Percentiles rank a stretch among this genome's conserved stretches.
phyloP scores from a whole-genome alignment of 805 yeast genomes.

The Sugiyamaella marilandica region DNA sequence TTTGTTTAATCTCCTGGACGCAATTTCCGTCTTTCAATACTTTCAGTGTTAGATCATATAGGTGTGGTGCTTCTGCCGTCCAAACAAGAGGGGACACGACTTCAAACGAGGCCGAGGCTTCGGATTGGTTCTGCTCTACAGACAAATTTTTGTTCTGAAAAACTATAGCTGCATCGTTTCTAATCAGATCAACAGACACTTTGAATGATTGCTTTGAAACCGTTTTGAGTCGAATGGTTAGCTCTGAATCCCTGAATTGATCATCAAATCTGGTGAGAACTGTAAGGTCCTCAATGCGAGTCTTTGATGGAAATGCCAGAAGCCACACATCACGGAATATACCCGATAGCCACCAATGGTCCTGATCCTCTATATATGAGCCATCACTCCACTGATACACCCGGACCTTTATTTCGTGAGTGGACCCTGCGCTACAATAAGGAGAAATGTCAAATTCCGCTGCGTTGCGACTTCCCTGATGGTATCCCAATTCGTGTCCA shows the following conservation, averaged over 20 bases:
- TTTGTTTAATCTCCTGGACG: constrained; percentile 21
- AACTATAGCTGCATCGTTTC: background rate
- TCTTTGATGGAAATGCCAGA: constrained; percentile 25
- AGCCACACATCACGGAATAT: constrained; percentile 36
- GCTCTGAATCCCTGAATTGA: constrained; percentile 7
- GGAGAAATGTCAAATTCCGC: constrained; percentile 31
- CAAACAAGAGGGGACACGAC: constrained; percentile 28
- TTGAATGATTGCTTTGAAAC: too few species aligned
- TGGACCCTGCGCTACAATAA: constrained; percentile 7
- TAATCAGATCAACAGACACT: background rate
- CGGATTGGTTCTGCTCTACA: background rate
- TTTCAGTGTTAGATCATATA: constrained; percentile 26
- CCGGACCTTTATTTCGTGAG: constrained; percentile 21
- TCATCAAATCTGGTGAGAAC: constrained; percentile 16
- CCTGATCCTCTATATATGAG: constrained; percentile 34
- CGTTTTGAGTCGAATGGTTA: background rate
- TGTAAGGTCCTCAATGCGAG: constrained; percentile 30
- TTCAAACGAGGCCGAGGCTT: constrained; percentile 18
- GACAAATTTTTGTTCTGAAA: background rate
- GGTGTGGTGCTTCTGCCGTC: constrained; percentile 36
- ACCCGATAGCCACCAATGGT: constrained; percentile 33
- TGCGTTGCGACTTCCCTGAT: constrained; percentile 33
- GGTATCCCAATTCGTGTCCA: constrained; percentile 30
- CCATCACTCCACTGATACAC: constrained; percentile 33
- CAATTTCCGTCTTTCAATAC: constrained; percentile 11